These are phyloP conservation scores for Amanita rimosa DNA, from an alignment of 768 basidiomycete genomes.

Conservation along the genomic window DNA sequence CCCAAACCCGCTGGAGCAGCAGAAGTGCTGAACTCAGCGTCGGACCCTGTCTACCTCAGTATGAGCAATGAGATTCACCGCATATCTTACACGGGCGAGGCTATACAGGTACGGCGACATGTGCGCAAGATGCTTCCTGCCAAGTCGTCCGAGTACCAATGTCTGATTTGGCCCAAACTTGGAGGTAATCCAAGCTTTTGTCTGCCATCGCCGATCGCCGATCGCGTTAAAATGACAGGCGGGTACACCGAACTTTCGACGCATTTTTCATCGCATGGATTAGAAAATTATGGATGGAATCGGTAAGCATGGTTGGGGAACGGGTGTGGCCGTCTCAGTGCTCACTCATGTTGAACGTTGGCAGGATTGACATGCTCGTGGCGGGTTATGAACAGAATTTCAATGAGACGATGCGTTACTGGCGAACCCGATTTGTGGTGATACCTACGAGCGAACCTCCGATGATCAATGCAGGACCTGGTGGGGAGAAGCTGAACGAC, in stretches of 20 bases:
- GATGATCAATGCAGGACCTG: conserved; percentile 38
- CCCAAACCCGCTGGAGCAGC: conserved; percentile 55
- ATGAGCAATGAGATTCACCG: conserved; percentile 95
- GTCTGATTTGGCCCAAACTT: conserved; percentile 88
- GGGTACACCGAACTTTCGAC: conserved; percentile 77
- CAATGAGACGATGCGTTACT: conserved; percentile 78
- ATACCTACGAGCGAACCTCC: conserved; percentile 77
- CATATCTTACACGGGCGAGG: conserved; percentile 84
- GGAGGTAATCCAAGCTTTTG: conserved; percentile 30
- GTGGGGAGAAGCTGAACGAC: conserved; percentile 69
- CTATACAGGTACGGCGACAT: conserved; percentile 80
- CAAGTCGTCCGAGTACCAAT: conserved; percentile 66
- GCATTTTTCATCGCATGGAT: conserved; percentile 64
- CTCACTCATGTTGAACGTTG: not conserved
- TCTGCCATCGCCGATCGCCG: not conserved
- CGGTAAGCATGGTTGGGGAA: conserved; percentile 31
- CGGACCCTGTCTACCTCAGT: conserved; percentile 77
- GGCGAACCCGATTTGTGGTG: conserved; percentile 89
- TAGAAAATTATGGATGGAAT: conserved; percentile 84
- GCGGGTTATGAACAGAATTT: conserved; percentile 75
- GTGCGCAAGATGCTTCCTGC: conserved; percentile 61
- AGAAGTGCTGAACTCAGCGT: conserved; percentile 46
- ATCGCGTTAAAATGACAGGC: conserved; percentile 16
- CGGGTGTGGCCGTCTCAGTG: not conserved
- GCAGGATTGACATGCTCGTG: conserved; percentile 75